Evolutionary conservation across 2,329 filamentous ascomycete genomes (phyloP), one percentile per base, ranked within the genome.

Genomic region (Alternaria sp.): DNA sequence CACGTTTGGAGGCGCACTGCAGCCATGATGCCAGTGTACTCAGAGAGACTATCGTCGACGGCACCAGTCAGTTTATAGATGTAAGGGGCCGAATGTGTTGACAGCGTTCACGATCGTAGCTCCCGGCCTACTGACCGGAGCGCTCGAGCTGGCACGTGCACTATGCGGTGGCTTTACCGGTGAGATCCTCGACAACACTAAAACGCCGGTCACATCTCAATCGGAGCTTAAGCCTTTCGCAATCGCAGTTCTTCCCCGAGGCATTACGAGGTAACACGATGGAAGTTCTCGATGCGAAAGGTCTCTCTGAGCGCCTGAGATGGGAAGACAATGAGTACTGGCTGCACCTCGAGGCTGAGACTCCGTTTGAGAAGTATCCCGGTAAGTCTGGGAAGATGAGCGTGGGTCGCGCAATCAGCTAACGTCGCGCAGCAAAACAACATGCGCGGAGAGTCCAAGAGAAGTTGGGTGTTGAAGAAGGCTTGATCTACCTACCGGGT

Each of bases 401-500:
- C 11, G 9, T 11, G 41, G 28, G 30, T 5, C 33, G 37, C 43
- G 21, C 43, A 9, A 56, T 47, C 18, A 23, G 45, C 65, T 68
- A 53, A 67, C 25, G 10, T 44, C 8, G 33, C 23, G 37, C 54
- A 82, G 80, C 80, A 25, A 82, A 79, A 58, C 79, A 81, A 61
- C 80, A 82, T 72, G 80, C 79, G 55, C 71, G 73, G 41, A 69
- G 76, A 30, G 80, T 81, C 54, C 78, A 77, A 53, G 73, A 76
- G 30, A 75, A 75, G 51, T 61, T 82, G 60, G 77, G 73, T 41
- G 71, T 75, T 9, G 67, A 70, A 1, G 61, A 74, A 44, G 80
- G 87, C 25, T 75, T 89, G 57, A 85, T 90, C 54, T 89, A 87
- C 70, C 83, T 90, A 21, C 80, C 82, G 33, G 87, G 87, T 23